Evolutionary conservation across 179 eudicot genomes (phyloP).

Genomic region (Beta lomatogona): DNA sequence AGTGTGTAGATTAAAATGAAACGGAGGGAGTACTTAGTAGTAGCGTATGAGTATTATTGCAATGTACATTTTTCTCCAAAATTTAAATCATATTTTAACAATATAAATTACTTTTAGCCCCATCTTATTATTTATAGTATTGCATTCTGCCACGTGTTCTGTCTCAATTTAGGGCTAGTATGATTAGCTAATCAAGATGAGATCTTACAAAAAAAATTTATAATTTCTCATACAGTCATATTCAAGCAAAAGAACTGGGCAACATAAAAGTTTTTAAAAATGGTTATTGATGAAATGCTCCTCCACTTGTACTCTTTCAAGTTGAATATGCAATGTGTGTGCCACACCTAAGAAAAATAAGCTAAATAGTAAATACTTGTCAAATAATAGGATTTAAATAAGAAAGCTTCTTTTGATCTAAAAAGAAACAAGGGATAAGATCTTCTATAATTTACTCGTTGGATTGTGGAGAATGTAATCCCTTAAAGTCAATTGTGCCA

Average conservation of each 20-base stretch:
- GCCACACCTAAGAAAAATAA: neutral
- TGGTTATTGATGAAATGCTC: neutral
- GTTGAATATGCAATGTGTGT: neutral
- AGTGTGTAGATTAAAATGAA: too few relatives aligned
- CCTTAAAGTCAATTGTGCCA: conserved; percentile 17
- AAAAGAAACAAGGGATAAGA: neutral
- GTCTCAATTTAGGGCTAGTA: neutral
- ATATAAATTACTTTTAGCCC: too few relatives aligned
- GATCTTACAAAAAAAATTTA: neutral
- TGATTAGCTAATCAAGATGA: neutral
- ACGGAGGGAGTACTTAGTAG: too few relatives aligned
- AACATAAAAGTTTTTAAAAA: neutral
- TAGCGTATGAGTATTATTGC: too few relatives aligned
- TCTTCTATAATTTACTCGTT: neutral
- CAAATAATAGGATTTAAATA: neutral
- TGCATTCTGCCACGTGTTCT: neutral
- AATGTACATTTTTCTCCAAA: too few relatives aligned
- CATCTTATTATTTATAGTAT: too few relatives aligned
- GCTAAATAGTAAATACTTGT: neutral
- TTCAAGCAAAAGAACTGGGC: neutral
- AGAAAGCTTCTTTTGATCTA: neutral
- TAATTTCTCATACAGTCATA: neutral
- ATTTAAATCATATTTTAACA: too few relatives aligned
- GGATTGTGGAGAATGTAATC: conserved; percentile 24
- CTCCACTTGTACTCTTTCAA: neutral